These are phyloP conservation scores for Cercospora citrullina DNA, from an alignment of 2,329 filamentous ascomycete species.

Conservation along the genomic window DNA sequence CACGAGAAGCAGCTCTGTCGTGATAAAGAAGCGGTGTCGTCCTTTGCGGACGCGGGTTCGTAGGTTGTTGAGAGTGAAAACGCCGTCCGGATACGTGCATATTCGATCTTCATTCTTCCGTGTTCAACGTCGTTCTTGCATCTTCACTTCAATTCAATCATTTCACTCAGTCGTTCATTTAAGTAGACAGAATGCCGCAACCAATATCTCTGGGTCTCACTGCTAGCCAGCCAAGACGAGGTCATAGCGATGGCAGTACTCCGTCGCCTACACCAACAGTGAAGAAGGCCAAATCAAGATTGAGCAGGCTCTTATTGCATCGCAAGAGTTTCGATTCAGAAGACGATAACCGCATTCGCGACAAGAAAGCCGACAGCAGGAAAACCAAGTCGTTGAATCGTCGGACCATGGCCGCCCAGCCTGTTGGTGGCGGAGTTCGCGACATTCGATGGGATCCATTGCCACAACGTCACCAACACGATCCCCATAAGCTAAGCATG, in stretches of 20 bases:
- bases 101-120: neutral
- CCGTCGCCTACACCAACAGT: neutral
- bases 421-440: slow-evolving; percentile 2
- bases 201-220: slow-evolving; percentile 1
- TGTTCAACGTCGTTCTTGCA: neutral
- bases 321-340: slow-evolving; percentile 4
- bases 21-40: slow-evolving; percentile 12
- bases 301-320: slow-evolving; percentile 8
- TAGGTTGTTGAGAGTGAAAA: neutral
- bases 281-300: slow-evolving; percentile 9
- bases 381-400: slow-evolving; percentile 1
- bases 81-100: slow-evolving; percentile 1
- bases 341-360: neutral
- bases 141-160: neutral
- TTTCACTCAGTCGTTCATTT: neutral
- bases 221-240: neutral
- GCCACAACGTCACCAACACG: slow-evolving; percentile 5
- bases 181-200: slow-evolving; percentile 2
- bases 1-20: neutral
- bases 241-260: neutral
- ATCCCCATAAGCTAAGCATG: slow-evolving; percentile 14
- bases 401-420: slow-evolving; percentile 5
- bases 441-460: slow-evolving; percentile 7
- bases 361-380: neutral
- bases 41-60: neutral